Base-by-base conservation (phyloP, 805 yeast genomes). In the Clavispora asparagi region DNA sequence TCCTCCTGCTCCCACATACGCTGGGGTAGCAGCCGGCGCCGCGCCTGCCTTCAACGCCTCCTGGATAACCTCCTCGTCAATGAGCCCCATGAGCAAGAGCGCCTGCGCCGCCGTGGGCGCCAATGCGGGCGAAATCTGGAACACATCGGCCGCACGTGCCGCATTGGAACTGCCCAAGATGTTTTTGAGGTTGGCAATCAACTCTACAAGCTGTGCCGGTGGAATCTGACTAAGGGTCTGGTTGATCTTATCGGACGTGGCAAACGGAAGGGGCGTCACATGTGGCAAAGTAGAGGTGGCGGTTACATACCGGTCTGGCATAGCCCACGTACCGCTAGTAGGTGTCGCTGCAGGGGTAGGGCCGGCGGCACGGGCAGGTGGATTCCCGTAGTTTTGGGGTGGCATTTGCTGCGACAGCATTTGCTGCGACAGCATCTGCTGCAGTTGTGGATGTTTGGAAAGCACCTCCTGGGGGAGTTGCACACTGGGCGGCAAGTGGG, bases 31-130 rank as follows among this genome's bases (percentile, higher is more conserved):
- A 10, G 56, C 45, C 8, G 57, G 39, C 9, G 48, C 41, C 2
- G 58, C 44, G 2, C 61, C 63, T 2, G 68, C 50, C 31, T 64
- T 67, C 67, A 72, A 61, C 5, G 87, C 79, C 49, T 81, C 78
- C 31, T 74, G 73, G n/a, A 85, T 79, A n/a, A 83, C 85, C 39
- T 79, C 81, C 33, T 75, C 71, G 59, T 85, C 87, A 19, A 86
- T 79, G 38, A 86, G 73, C 0, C 94, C 95, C 91, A 86, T 85
- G 41, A 85, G 70, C 16, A 86, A 65, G 50, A 86, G 68, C 2
- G 90, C 86, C 60, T 86, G 94, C 0, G 91, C 81, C 1, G 87
- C 82, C 1, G 87, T 76, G 2, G 80, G 67, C 3, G 90, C 84
- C 37, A 85, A 65, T 41, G 80, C 65, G 14, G 82, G 82, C 52